phyloP scores from a whole-genome alignment of 1,284 basidiomycete genomes.

The Rhodotorula sp. region DNA sequence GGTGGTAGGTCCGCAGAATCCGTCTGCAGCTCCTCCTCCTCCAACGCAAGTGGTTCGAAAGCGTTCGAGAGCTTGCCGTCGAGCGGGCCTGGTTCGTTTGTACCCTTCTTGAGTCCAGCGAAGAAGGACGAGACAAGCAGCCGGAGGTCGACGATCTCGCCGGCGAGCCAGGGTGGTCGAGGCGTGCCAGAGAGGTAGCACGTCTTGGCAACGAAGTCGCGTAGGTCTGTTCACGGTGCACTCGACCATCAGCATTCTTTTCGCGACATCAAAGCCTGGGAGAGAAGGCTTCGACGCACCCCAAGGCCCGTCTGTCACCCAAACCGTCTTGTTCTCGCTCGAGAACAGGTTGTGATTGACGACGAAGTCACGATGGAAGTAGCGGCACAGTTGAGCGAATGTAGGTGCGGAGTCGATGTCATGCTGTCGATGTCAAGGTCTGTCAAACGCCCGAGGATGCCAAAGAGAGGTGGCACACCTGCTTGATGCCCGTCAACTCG shows the following conservation, averaged over 20 bases:
- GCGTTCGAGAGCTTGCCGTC: neutral
- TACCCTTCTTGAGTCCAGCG: slow-evolving; percentile 45
- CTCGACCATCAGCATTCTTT: slow-evolving; percentile 34
- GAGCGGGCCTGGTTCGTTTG: neutral
- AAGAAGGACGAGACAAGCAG: slow-evolving; percentile 35
- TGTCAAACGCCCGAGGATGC: slow-evolving; percentile 4
- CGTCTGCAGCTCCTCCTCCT: neutral
- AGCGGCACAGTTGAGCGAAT: slow-evolving; percentile 67
- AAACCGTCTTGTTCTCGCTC: slow-evolving; percentile 48
- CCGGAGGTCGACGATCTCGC: slow-evolving; percentile 46
- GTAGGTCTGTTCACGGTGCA: slow-evolving; percentile 57
- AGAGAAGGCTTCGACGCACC: slow-evolving; percentile 42
- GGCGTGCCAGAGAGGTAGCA: slow-evolving; percentile 75
- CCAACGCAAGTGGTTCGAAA: neutral
- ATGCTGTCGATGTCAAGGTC: slow-evolving; percentile 55
- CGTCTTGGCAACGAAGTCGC: slow-evolving; percentile 72
- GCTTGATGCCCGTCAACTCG: slow-evolving; percentile 83
- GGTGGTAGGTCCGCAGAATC: slow-evolving; percentile 51
- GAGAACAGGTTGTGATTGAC: slow-evolving; percentile 52
- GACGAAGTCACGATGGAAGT: slow-evolving; percentile 66
- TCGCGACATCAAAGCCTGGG: neutral
- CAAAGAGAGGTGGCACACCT: slow-evolving; percentile 58
- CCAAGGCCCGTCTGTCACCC: slow-evolving; percentile 57
- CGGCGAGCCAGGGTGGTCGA: slow-evolving; percentile 47
- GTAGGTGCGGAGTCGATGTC: slow-evolving; percentile 75